Conservation (phyloP, 768 basidiomycete species). For the Rhodosporidiobolus sp. region DNA sequence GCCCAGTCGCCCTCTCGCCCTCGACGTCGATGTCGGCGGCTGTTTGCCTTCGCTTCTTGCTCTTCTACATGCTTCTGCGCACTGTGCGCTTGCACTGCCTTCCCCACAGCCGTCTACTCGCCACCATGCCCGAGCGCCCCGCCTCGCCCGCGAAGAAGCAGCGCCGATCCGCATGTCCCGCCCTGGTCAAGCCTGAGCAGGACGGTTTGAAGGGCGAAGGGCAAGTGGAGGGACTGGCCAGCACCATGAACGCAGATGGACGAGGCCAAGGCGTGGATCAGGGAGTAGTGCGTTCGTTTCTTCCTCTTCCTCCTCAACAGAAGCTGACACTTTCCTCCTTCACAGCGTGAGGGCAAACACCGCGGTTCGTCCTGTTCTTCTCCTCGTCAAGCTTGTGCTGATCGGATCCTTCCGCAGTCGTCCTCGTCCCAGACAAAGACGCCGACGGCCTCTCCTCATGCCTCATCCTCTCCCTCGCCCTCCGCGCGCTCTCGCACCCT, state of each 20-base stretch:
- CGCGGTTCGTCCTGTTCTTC: not conserved
- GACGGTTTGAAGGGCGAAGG: not conserved
- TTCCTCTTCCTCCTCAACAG: not conserved
- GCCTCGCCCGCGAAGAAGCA: not conserved
- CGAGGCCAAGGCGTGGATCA: slow-evolving; percentile 47
- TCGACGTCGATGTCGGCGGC: no score
- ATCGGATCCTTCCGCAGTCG: slow-evolving; percentile 9
- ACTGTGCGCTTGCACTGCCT: not conserved
- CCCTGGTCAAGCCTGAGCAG: no score
- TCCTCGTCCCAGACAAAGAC: slow-evolving; percentile 56
- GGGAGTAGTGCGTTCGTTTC: slow-evolving; percentile 46
- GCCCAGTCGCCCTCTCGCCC: no score
- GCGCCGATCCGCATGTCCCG: not conserved
- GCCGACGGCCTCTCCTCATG: slow-evolving; percentile 50
- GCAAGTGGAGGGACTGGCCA: slow-evolving; percentile 48
- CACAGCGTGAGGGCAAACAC: slow-evolving; percentile 25
- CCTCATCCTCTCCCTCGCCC: slow-evolving; percentile 48
- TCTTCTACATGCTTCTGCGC: not conserved
- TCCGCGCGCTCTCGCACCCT: slow-evolving; percentile 48
- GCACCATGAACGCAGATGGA: slow-evolving; percentile 47
- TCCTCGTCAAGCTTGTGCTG: not conserved
- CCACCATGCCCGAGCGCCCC: not conserved
- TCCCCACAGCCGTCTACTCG: not conserved
- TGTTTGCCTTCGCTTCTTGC: no score
- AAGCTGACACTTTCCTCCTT: not conserved